phyloP scores from a whole-genome alignment of 352 stramenopile genomes.

The Phytophthora melonis region DNA sequence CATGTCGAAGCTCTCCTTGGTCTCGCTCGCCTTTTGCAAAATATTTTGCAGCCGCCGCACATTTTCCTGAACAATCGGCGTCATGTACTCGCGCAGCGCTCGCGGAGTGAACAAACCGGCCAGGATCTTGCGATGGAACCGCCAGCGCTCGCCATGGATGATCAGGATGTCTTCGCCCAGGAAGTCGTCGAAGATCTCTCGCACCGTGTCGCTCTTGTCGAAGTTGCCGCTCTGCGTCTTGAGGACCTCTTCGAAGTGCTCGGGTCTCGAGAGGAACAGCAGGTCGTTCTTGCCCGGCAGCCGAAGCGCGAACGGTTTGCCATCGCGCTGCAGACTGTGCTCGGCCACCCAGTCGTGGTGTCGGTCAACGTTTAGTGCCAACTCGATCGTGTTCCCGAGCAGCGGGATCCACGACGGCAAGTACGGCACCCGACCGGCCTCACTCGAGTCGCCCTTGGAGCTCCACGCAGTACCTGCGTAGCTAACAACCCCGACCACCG shows the following conservation, averaged over 20 bases:
- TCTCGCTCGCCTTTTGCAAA: constrained; percentile 8
- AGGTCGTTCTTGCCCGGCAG: constrained; percentile 30
- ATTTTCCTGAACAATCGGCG: constrained; percentile 26
- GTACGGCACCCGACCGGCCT: constrained; percentile 8
- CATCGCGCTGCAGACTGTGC: constrained; percentile 3
- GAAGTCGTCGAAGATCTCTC: constrained; percentile 34
- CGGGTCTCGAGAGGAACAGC: constrained; percentile 29
- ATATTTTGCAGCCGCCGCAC: constrained; percentile 17
- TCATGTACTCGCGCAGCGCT: constrained; percentile 35
- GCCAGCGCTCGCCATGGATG: constrained; percentile 38
- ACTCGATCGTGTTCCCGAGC: constrained; percentile 24
- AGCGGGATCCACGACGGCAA: constrained; percentile 21
- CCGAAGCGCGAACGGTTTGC: constrained; percentile 29
- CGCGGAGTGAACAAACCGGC: constrained; percentile 36
- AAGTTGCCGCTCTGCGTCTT: constrained; percentile 50
- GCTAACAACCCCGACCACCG: neutral
- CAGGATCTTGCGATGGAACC: constrained; percentile 41
- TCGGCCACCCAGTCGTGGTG: constrained; percentile 33
- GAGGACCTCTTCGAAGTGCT: constrained; percentile 46
- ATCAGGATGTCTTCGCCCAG: constrained; percentile 40
- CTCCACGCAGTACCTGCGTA: neutral
- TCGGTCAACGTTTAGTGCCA: constrained; percentile 3
- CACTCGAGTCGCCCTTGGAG: neutral
- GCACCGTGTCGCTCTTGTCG: constrained; percentile 37
- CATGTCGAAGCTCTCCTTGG: constrained; percentile 14